phyloP scores from a whole-genome alignment of 352 stramenopile species.

The Aphanomyces cochlioides region DNA sequence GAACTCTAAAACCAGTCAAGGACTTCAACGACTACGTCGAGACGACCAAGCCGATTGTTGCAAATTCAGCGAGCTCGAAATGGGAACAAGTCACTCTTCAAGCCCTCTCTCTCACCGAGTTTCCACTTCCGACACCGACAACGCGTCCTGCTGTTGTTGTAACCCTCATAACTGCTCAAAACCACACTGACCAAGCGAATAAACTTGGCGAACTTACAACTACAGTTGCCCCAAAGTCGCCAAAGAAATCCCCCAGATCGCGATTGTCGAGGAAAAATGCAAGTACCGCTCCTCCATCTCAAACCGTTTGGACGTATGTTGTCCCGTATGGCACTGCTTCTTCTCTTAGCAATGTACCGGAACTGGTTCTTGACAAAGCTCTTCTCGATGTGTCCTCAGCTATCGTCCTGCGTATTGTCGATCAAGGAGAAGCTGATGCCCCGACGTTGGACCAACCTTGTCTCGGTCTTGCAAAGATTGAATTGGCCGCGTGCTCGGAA shows the following conservation, averaged over 20 bases:
- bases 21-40: conserved; percentile 39
- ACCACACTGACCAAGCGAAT: conserved; percentile 19
- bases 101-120: conserved; percentile 45
- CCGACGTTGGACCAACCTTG: conserved; percentile 14
- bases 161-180: conserved; percentile 45
- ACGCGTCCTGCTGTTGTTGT: conserved; percentile 40
- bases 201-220: conserved; percentile 36
- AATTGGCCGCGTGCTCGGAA: conserved; percentile 41
- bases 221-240: conserved; percentile 24
- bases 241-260: not conserved
- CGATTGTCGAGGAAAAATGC: not conserved
- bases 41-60: conserved; percentile 36
- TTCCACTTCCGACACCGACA: conserved; percentile 35
- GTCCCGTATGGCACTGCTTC: not conserved
- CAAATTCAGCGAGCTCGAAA: conserved; percentile 28
- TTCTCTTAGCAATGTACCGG: not conserved
- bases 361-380: not conserved
- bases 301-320: not conserved
- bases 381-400: not conserved
- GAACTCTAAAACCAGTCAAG: conserved; percentile 48
- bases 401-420: conserved; percentile 48
- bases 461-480: conserved; percentile 49
- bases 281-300: not conserved
- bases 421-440: conserved; percentile 32
- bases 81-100: conserved; percentile 46